phyloP scores from a whole-genome alignment of 2,329 filamentous ascomycete genomes.

The Phyllosticta citriasiana region DNA sequence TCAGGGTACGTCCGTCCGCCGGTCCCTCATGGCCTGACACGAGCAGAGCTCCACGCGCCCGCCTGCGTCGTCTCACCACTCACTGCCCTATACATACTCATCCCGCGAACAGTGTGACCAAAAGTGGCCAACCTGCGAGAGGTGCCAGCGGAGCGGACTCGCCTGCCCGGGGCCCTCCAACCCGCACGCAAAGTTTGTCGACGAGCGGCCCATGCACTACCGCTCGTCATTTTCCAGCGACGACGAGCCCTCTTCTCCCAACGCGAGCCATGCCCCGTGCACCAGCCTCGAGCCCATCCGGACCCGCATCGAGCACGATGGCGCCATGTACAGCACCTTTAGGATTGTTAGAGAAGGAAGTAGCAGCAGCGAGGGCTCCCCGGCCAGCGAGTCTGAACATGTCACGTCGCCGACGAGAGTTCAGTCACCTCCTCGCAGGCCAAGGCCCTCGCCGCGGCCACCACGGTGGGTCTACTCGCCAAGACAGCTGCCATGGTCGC shows the following conservation, averaged over 20 bases:
- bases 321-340: slow-evolving; percentile 5
- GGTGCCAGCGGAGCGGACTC: slow-evolving; percentile 26
- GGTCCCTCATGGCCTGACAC: background rate
- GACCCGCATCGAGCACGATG: background rate
- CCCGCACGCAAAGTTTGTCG: slow-evolving; percentile 6
- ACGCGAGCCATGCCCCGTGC: background rate
- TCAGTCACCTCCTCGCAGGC: background rate
- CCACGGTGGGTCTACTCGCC: background rate
- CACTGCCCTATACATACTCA: slow-evolving; percentile 6
- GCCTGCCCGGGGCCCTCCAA: slow-evolving; percentile 21
- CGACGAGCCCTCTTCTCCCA: background rate
- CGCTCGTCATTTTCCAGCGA: background rate
- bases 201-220: slow-evolving; percentile 4
- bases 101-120: slow-evolving; percentile 20
- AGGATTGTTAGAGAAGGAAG: slow-evolving; percentile 1
- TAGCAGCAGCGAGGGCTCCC: background rate
- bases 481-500: background rate
- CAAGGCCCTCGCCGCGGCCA: background rate
- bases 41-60: background rate
- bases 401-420: background rate
- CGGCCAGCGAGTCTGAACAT: background rate
- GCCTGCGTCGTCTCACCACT: background rate
- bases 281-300: slow-evolving; percentile 5
- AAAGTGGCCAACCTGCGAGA: slow-evolving; percentile 24
- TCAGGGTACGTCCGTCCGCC: slow-evolving; percentile 3